These are phyloP conservation scores for Lachnellula arida DNA, from an alignment of 2,329 filamentous ascomycete genomes.

Conservation along the genomic window DNA sequence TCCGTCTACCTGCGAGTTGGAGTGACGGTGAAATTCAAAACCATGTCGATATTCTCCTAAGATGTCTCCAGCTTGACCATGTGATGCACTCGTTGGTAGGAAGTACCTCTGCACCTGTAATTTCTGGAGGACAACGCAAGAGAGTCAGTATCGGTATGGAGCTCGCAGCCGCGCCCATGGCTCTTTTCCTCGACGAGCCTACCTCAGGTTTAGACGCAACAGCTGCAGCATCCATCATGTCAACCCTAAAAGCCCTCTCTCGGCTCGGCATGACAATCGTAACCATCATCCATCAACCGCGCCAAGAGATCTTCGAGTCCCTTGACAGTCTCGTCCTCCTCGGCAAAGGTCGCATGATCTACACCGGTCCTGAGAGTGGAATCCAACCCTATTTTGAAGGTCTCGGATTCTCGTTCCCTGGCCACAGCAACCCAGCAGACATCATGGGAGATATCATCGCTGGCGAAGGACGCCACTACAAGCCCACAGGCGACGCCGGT, in stretches of 20 bases:
- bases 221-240: slow-evolving; percentile 58
- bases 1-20: slow-evolving; percentile 50
- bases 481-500: slow-evolving; percentile 41
- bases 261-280: slow-evolving; percentile 49
- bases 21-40: slow-evolving; percentile 43
- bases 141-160: slow-evolving; percentile 59
- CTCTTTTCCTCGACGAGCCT: slow-evolving; percentile 59
- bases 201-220: slow-evolving; percentile 59
- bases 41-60: slow-evolving; percentile 53
- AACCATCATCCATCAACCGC: slow-evolving; percentile 53
- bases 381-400: slow-evolving; percentile 47
- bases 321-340: slow-evolving; percentile 62
- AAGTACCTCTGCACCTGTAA: slow-evolving; percentile 55
- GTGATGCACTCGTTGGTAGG: slow-evolving; percentile 45
- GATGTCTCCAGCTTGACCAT: slow-evolving; percentile 41
- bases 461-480: slow-evolving; percentile 50
- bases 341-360: slow-evolving; percentile 51
- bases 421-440: slow-evolving; percentile 50
- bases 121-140: slow-evolving; percentile 58
- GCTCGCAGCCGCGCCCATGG: slow-evolving; percentile 50
- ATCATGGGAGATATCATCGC: slow-evolving; percentile 58
- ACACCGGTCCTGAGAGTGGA: slow-evolving; percentile 43
- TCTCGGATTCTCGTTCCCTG: slow-evolving; percentile 47
- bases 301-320: slow-evolving; percentile 48
- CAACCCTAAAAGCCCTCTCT: slow-evolving; percentile 57